These are phyloP conservation scores for Calonectria fujianensis DNA, from an alignment of 2,329 filamentous ascomycete genomes.

Conservation along the genomic window DNA sequence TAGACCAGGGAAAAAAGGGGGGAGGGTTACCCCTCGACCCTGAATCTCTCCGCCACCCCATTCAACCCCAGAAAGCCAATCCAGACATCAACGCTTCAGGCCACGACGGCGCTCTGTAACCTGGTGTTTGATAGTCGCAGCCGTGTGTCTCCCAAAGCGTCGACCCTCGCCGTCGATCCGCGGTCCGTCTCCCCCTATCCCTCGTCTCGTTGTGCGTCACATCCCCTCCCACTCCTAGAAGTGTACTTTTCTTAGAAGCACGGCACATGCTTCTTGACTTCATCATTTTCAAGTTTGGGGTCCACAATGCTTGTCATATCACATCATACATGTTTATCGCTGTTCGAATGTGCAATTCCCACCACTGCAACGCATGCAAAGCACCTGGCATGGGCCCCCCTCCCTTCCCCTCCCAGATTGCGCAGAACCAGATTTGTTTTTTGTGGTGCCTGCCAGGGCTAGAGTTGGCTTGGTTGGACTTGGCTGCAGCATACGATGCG, in stretches of 20 bases:
- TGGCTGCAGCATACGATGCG: constrained; percentile 1
- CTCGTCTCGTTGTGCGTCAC: constrained; percentile 16
- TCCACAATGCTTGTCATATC: constrained; percentile 28
- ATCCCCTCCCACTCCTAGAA: not conserved
- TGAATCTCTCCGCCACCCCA: constrained; percentile 19
- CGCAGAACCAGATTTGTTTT: not conserved
- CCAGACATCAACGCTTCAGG: not conserved
- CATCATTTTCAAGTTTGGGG: constrained; percentile 41
- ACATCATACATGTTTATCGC: constrained; percentile 34
- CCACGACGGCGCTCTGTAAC: not conserved
- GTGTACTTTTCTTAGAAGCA: constrained; percentile 33
- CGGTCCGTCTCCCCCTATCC: not conserved
- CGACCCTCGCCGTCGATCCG: not conserved
- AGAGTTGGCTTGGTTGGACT: not conserved
- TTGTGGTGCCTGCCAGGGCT: constrained; percentile 1
- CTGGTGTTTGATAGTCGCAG: constrained; percentile 16
- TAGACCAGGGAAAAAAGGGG: not conserved
- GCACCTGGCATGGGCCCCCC: not conserved
- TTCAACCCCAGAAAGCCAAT: constrained; percentile 19
- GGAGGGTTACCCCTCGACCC: constrained; percentile 11
- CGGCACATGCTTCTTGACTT: constrained; percentile 48
- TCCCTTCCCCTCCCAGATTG: not conserved
- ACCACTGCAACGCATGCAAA: not conserved
- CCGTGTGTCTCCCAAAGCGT: constrained; percentile 6
- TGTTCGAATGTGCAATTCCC: constrained; percentile 5